Evolutionary conservation across 2,329 filamentous ascomycete species (phyloP), one percentile per base, ranked within the genome.

Genomic region (Hypoxylon sp.): DNA sequence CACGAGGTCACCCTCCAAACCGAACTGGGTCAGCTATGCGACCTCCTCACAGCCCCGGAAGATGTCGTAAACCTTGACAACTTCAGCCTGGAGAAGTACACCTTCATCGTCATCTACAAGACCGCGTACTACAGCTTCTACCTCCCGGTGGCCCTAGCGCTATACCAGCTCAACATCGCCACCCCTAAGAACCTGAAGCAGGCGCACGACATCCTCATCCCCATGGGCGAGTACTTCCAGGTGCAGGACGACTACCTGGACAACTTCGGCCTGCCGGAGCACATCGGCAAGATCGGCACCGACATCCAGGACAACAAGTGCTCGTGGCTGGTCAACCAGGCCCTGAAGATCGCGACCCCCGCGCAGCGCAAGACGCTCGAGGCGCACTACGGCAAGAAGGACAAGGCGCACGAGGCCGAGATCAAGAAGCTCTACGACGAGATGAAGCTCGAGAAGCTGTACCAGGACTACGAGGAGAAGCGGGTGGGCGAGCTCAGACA

Each of bases 231-330:
- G 83, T 99, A 99, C 85, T 99, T 99, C 87, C 95, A 99, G 82
- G 88, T 97, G 68, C 95, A 99, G 81, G 95, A 99, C 79, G 95
- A 99, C 84, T 99, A 95, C 82, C 91, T 99, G 55, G 95, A 99
- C 85, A 97, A 96, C 82, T 99, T 95, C 76, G 95, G 94, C 72
- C 89, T 94, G 72, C 93, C 95, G 39, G 88, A 93, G 74, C 87
- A 93, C 75, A 95, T 99, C 77, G 95, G 95, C 79, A 99, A 99
- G 88, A 97, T 98, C 70, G 95, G 95, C 70, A 99, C 95, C 64
- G 95, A 99, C 76, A 99, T 99, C 79, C 90, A 94, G 85, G 95
- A 99, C 83, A 99, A 99, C 87, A 99, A 99, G 87, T 99, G 95
- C 86, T 96, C 92, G 43, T 99, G 95, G 95, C 84, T 99, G 63